Conservation (phyloP, 805 yeast genomes). For the Hanseniaspora clermontiae region DNA sequence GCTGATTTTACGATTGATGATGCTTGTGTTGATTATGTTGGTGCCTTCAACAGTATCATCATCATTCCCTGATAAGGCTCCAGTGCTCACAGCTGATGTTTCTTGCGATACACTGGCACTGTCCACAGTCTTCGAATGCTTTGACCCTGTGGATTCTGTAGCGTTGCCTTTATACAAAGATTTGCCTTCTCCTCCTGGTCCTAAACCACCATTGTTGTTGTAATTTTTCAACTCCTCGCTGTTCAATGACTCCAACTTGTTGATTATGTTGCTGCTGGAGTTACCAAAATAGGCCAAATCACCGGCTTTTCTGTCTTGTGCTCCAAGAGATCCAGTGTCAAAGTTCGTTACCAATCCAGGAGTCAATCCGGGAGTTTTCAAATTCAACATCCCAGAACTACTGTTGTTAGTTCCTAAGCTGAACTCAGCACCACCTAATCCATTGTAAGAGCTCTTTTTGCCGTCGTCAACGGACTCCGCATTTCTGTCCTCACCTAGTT, state of each 20-base stretch:
- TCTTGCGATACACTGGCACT: not conserved
- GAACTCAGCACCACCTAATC: not conserved
- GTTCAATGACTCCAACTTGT: conserved; percentile 1
- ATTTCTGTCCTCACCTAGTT: not conserved
- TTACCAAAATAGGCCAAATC: not conserved
- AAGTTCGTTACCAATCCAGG: conserved; percentile 1
- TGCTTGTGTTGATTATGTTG: conserved; percentile 11
- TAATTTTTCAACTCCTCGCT: conserved; percentile 5
- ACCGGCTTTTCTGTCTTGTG: not conserved
- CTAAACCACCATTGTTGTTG: not conserved
- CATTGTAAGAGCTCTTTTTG: not conserved
- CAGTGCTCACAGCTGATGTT: not conserved
- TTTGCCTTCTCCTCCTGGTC: not conserved
- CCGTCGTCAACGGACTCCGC: not conserved
- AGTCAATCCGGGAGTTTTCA: conserved; percentile 9
- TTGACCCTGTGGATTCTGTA: not conserved
- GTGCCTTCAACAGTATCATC: conserved; percentile 7
- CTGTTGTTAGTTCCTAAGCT: not conserved
- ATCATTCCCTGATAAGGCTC: not conserved
- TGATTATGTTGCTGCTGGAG: not conserved
- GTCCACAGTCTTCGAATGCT: not conserved
- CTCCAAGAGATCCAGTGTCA: not conserved
- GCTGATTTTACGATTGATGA: conserved; percentile 2
- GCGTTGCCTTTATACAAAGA: not conserved
- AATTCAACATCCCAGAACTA: not conserved